Evolutionary conservation across 2,329 filamentous ascomycete genomes (phyloP).

Genomic region (Stenocarpella maydis): DNA sequence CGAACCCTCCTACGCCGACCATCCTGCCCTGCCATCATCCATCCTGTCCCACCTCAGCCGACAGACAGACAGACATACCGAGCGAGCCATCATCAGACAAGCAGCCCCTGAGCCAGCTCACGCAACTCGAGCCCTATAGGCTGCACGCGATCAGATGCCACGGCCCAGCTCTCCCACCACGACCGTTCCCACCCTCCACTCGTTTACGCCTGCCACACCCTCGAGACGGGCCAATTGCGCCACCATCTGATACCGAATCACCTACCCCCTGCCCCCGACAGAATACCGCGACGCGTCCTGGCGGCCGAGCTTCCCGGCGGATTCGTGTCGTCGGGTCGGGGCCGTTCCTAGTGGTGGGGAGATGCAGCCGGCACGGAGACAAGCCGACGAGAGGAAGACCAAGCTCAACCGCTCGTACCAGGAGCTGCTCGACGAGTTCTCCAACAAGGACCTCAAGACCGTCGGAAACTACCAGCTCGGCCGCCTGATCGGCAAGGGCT

Average conservation of each 20-base stretch:
- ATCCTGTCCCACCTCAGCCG: background rate
- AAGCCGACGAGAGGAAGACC: slow-evolving; percentile 31
- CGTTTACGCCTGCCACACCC: slow-evolving; percentile 1
- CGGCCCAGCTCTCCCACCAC: slow-evolving; percentile 1
- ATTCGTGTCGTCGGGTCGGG: slow-evolving; percentile 30
- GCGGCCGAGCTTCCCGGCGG: slow-evolving; percentile 26
- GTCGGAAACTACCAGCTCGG: slow-evolving; percentile 96
- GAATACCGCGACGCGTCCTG: background rate
- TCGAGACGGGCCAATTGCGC: slow-evolving; percentile 21
- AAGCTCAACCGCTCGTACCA: slow-evolving; percentile 97
- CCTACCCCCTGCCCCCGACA: no score
- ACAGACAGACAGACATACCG: background rate
- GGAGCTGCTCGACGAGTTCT: slow-evolving; percentile 95
- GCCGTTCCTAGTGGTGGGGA: slow-evolving; percentile 12
- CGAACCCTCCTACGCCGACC: background rate
- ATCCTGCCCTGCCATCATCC: background rate
- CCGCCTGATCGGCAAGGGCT: slow-evolving; percentile 93
- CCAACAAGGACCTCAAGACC: slow-evolving; percentile 85
- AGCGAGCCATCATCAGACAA: background rate
- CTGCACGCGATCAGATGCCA: slow-evolving; percentile 24
- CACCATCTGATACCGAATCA: background rate
- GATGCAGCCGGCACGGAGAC: slow-evolving; percentile 34
- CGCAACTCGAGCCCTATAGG: background rate
- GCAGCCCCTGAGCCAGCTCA: slow-evolving; percentile 20
- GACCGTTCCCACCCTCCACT: background rate